phyloP scores from a whole-genome alignment of 257 asterid genomes.

The Jasminum sambac region DNA sequence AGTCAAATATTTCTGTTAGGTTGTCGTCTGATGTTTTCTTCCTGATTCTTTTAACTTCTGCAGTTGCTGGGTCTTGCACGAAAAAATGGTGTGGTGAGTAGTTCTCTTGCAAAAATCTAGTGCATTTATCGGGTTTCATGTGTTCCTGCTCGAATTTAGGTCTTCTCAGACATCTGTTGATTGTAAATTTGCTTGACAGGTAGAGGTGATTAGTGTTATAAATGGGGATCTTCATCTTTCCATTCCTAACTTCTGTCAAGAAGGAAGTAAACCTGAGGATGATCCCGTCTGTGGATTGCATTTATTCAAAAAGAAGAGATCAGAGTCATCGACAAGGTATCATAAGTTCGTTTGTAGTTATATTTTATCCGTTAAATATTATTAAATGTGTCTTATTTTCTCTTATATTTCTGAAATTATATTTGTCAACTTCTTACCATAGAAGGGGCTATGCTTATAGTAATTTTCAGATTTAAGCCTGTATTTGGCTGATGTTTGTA shows the following conservation, averaged over 20 bases:
- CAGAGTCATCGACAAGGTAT: conserved; percentile 61
- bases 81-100: conserved; percentile 72
- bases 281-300: conserved; percentile 61
- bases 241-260: conserved; percentile 43
- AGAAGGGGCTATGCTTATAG: conserved; percentile 1
- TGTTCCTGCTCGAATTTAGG: conserved; percentile 4
- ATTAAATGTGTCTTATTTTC: neutral
- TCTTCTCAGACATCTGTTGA: conserved; percentile 17
- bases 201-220: conserved; percentile 73
- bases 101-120: conserved; percentile 7
- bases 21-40: conserved; percentile 28
- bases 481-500: too few relatives aligned
- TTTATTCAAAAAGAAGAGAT: conserved; percentile 52
- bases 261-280: conserved; percentile 40
- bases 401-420: neutral
- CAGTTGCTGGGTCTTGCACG: conserved; percentile 83
- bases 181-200: conserved; percentile 37
- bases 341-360: neutral
- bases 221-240: conserved; percentile 60
- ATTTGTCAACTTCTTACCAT: neutral
- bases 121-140: neutral
- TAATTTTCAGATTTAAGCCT: neutral
- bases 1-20: neutral
- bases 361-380: neutral
- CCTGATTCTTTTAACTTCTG: conserved; percentile 31